A percentile compares a stretch with the other conserved stretches of the same genome.
phyloP scores from a whole-genome alignment of 2,329 filamentous ascomycete genomes.

The Penicillium janthinellum region DNA sequence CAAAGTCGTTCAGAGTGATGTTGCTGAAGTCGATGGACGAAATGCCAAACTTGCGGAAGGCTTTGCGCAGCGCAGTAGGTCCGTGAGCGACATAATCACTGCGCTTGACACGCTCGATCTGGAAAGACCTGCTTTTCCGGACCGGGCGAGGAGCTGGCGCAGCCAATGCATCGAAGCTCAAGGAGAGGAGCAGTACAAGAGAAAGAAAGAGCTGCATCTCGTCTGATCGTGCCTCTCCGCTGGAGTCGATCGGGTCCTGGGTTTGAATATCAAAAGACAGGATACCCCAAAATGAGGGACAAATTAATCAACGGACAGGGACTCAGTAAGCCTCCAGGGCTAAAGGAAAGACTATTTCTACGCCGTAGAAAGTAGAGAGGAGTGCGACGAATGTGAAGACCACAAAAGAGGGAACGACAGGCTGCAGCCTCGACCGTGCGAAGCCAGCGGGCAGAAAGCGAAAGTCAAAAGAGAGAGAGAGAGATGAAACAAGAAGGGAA shows the following conservation, averaged over 20 bases:
- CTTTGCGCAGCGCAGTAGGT: slow-evolving; percentile 63
- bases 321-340: slow-evolving; percentile 5
- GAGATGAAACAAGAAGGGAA: slow-evolving; percentile 7
- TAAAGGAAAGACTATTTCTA: background rate
- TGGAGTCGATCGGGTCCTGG: background rate
- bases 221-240: slow-evolving; percentile 2
- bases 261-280: background rate
- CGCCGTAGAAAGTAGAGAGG: background rate
- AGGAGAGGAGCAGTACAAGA: slow-evolving; percentile 31
- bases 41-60: slow-evolving; percentile 69
- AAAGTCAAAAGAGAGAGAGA: slow-evolving; percentile 18
- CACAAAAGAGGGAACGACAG: slow-evolving; percentile 4
- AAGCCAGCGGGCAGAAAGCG: slow-evolving; percentile 11
- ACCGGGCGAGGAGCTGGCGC: slow-evolving; percentile 32
- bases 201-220: slow-evolving; percentile 34
- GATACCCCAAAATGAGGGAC: background rate
- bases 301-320: background rate
- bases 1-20: slow-evolving; percentile 39
- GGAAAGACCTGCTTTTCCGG: slow-evolving; percentile 55
- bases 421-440: slow-evolving; percentile 8
- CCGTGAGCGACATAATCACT: slow-evolving; percentile 61
- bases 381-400: background rate
- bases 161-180: slow-evolving; percentile 38
- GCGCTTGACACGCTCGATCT: slow-evolving; percentile 60
- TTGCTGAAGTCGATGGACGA: slow-evolving; percentile 44